Percentiles rank a stretch among this genome's conserved stretches.
These are phyloP conservation scores for Taiozyma onychis DNA, from an alignment of 1,139 yeast genomes.

Conservation along the genomic window DNA sequence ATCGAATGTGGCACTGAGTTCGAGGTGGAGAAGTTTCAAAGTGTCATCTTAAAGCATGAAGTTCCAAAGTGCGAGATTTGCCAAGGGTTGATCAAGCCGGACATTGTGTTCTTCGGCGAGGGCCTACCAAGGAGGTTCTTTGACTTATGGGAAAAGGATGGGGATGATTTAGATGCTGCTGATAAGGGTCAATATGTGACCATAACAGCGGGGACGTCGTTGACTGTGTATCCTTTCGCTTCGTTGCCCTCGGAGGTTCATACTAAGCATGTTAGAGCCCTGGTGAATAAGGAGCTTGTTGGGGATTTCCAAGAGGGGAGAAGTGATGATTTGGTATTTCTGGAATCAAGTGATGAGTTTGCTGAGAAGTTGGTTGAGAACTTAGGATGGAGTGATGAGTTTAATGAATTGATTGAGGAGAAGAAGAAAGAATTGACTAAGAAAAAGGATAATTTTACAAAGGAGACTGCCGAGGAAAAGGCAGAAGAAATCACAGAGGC, in stretches of 20 bases:
- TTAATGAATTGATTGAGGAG: conserved; percentile 31
- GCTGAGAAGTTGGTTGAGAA: conserved; percentile 46
- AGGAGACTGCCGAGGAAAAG: conserved; percentile 5
- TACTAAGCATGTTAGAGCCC: conserved; percentile 44
- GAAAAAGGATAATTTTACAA: neutral
- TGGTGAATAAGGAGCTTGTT: conserved; percentile 70
- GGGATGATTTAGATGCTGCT: conserved; percentile 20
- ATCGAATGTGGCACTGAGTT: conserved; percentile 62
- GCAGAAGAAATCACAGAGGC: conserved; percentile 1
- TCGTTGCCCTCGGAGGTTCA: conserved; percentile 64
- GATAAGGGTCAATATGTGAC: conserved; percentile 55
- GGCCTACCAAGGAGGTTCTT: conserved; percentile 67
- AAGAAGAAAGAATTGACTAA: neutral
- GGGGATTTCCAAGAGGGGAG: conserved; percentile 64
- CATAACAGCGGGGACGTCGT: conserved; percentile 87
- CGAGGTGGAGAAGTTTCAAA: conserved; percentile 43
- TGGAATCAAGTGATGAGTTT: conserved; percentile 60
- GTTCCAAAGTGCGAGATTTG: conserved; percentile 54
- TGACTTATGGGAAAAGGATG: conserved; percentile 61
- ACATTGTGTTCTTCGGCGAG: conserved; percentile 92
- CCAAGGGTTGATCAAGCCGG: conserved; percentile 79
- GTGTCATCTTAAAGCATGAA: conserved; percentile 33
- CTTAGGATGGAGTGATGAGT: conserved; percentile 62
- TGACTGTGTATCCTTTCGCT: conserved; percentile 89
- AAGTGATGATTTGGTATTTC: conserved; percentile 50